Base-by-base conservation (phyloP, 2,329 filamentous ascomycete species). In the Ophiocordyceps camponoti-rufipedis region DNA sequence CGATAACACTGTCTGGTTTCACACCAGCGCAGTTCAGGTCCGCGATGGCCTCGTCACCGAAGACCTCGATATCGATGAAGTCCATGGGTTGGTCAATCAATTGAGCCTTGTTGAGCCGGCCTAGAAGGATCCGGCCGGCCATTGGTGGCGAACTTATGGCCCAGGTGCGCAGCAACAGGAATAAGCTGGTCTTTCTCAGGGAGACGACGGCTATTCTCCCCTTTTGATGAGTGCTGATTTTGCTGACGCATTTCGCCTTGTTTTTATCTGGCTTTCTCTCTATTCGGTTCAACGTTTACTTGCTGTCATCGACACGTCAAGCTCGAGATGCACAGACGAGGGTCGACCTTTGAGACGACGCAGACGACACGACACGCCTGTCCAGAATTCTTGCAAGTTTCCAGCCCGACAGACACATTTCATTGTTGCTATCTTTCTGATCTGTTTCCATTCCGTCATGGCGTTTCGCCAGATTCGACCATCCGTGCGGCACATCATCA, bases 11-110 rank as follows among this genome's bases (percentile, higher is more conserved):
- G 53, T 66, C 5, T 70, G 64, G 62, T 60, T 72, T 41, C 71
- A 75, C 47, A 70, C 71, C 6, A 69, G 70, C 5, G 56, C 57
- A 28, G 48, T 58, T 29, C 47, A 16, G 28, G 40, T 42, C 28
- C 48, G 47, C 18, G 44, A 43, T 23, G 45, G 45, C 33, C 42
- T 11, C 49, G 50, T 38, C 29, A 43, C 50, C 14, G 57, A 60
- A 45, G 47, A 54, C 3, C 43, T 58, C 39, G 52, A 61, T 32
- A 28, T 49, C 12, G 50, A 52, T 11, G 56, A 57, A 41, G 48
- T 61, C 16, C 41, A 47, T 29, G 13, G 35, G 48, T 44, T 54
- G 41, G 38, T 58, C 29, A 38, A 48, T 41, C 42, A 47, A 28
- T 52, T 61, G 29, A 48, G 53, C 19, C 48, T 51, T 11, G 46